A percentile compares a stretch with the other conserved stretches of the same genome.
phyloP scores from a whole-genome alignment of 768 basidiomycete genomes.

The Tubosaeta brunneosetosa region DNA sequence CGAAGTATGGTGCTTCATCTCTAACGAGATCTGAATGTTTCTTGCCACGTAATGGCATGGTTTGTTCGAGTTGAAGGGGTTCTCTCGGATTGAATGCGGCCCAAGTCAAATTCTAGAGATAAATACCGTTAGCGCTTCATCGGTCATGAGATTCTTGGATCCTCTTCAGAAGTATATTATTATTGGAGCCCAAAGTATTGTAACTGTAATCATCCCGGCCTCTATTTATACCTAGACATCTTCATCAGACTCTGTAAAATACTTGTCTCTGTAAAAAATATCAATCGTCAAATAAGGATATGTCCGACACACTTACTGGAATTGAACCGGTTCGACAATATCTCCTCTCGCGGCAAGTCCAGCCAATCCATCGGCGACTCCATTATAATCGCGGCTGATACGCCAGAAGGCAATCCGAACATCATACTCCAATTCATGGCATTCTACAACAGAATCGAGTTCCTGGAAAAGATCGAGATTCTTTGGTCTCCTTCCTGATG shows the following conservation, averaged over 20 bases:
- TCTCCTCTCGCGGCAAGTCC: conserved; percentile 5
- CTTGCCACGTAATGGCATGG: conserved; percentile 25
- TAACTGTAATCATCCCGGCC: no score
- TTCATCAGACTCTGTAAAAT: not conserved
- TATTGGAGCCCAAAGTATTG: no score
- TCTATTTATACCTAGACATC: no score
- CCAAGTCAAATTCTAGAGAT: no score
- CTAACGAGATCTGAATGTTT: conserved; percentile 20
- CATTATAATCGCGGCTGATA: conserved; percentile 9
- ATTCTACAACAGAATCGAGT: conserved; percentile 3
- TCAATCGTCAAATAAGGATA: not conserved
- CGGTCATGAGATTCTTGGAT: no score
- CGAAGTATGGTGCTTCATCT: conserved; percentile 45
- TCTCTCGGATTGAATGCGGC: no score
- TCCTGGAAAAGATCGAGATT: conserved; percentile 15
- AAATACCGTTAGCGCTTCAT: no score
- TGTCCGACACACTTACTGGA: not conserved
- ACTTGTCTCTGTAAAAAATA: not conserved
- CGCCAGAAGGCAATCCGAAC: conserved; percentile 15
- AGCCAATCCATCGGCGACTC: conserved; percentile 12
- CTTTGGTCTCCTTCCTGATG: conserved; percentile 8
- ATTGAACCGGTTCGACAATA: not conserved
- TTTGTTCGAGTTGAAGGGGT: no score
- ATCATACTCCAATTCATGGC: conserved; percentile 1
- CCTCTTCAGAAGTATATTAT: no score